phyloP scores from a whole-genome alignment of 345 rosid species.

The Pistacia vera region DNA sequence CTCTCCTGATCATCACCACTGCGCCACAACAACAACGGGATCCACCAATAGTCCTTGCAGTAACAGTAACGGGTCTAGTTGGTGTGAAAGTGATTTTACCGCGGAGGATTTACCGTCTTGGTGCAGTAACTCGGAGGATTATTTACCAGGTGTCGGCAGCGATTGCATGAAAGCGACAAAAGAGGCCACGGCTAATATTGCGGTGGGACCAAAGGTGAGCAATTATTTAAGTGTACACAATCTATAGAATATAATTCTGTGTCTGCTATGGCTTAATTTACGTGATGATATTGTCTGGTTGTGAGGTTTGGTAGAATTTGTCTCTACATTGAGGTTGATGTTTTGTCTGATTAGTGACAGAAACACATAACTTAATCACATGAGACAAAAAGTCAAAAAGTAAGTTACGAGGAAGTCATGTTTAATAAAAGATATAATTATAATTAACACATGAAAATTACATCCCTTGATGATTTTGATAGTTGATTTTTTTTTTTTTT shows the following conservation, averaged over 20 bases:
- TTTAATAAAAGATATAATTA: not conserved
- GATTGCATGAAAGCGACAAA: conserved; percentile 36
- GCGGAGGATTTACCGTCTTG: conserved; percentile 60
- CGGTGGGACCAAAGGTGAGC: conserved; percentile 61
- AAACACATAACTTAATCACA: not conserved
- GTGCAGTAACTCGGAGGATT: conserved; percentile 39
- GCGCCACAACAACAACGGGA: conserved; percentile 39
- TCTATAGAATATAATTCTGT: conserved; percentile 25
- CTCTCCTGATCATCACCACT: conserved; percentile 33
- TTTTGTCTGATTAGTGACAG: conserved; percentile 14
- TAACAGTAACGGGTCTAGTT: conserved; percentile 58
- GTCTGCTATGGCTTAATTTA: conserved; percentile 38
- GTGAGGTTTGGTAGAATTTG: conserved; percentile 27
- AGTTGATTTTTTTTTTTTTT: not conserved
- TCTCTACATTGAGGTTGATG: not conserved
- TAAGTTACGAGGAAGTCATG: conserved; percentile 15
- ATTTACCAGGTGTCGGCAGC: conserved; percentile 57
- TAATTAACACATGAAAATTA: not conserved
- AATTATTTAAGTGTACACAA: conserved; percentile 18
- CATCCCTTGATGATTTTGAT: not conserved
- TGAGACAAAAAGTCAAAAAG: conserved; percentile 26
- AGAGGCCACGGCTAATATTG: conserved; percentile 27
- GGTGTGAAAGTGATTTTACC: conserved; percentile 85
- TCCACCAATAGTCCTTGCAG: conserved; percentile 40
- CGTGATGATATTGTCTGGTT: conserved; percentile 25